These are phyloP conservation scores for Colletotrichum graminicola DNA, from an alignment of 2,329 filamentous ascomycete genomes.

Conservation along the genomic window DNA sequence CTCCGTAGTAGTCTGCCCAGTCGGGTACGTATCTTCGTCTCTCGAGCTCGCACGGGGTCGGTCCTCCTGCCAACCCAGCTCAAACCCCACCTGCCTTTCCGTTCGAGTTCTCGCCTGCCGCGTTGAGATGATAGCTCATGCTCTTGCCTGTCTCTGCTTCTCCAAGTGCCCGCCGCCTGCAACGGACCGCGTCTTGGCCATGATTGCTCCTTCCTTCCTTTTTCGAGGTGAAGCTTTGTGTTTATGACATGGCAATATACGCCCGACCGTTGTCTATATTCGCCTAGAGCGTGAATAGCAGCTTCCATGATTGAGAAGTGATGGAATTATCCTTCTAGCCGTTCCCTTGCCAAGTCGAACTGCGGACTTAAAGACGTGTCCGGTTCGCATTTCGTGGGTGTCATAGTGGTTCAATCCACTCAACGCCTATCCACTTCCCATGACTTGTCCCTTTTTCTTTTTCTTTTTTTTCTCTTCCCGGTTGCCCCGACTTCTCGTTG, in stretches of 20 bases:
- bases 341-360: background rate
- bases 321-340: background rate
- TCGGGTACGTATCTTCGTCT: constrained; percentile 12
- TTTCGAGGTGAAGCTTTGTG: background rate
- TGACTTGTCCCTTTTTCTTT: constrained; percentile 1
- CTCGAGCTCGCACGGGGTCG: background rate
- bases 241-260: background rate
- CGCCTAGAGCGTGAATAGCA: background rate
- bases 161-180: background rate
- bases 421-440: constrained; percentile 19
- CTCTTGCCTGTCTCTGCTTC: background rate
- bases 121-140: background rate
- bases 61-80: constrained; percentile 14
- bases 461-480: constrained; percentile 15
- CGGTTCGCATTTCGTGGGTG: constrained; percentile 1
- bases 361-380: background rate
- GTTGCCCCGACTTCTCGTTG: background rate
- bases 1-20: constrained; percentile 22
- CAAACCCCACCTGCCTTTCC: background rate
- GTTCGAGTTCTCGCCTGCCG: background rate
- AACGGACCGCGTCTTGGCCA: background rate
- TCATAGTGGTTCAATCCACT: constrained; percentile 9
- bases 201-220: background rate
- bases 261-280: background rate
- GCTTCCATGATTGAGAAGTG: background rate